Base-by-base conservation (phyloP, 345 rosid genomes). In the Eucalyptus erythrocorys region DNA sequence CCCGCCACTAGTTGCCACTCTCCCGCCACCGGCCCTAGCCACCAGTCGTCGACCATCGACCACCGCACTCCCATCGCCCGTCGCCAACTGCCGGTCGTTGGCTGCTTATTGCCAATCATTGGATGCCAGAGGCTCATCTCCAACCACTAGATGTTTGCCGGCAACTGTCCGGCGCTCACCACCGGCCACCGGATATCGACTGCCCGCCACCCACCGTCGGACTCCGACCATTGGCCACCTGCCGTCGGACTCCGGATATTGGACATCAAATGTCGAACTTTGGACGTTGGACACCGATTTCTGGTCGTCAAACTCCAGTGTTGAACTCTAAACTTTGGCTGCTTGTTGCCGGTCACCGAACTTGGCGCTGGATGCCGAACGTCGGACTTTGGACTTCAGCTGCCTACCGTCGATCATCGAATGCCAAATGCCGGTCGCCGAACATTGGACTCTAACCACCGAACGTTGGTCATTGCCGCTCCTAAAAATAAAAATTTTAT, bases 321-420 rank as follows among this genome's bases (percentile, higher is more conserved):
- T 48, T 0, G 0, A 3, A 48, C 50, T 48, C 1, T 48, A 0
- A 17, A 14, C 17, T 48, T 48, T 48, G 17, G 1, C 2, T 48
- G 50, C 50, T 0, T 3, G 3, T 0, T 48, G 2, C 1, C 1
- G 2, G 6, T 48, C 50, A 48, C 0, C 0, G 5, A 0, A 14
- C 17, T 48, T 48, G 50, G 6, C 2, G 3, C 6, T 6, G 3
- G 0, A 13, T 3, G 1, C 0, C 1, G 0, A 48, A 48, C 6
- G 1, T 48, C 1, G 0, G 0, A 48, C 50, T 48, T 48, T 3
- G 6, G 1, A 48, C 50, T 48, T 48, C 3, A 0, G 6, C 50
- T 6, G 0, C 50, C 6, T 1, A 0, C 0, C 0, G 1, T 1
- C 5, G 1, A 0, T 48, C 16, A 14, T 17, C 1, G 1, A 1